phyloP scores from a whole-genome alignment of 2,329 filamentous ascomycete genomes.

The Calcarisporium arbuscula region DNA sequence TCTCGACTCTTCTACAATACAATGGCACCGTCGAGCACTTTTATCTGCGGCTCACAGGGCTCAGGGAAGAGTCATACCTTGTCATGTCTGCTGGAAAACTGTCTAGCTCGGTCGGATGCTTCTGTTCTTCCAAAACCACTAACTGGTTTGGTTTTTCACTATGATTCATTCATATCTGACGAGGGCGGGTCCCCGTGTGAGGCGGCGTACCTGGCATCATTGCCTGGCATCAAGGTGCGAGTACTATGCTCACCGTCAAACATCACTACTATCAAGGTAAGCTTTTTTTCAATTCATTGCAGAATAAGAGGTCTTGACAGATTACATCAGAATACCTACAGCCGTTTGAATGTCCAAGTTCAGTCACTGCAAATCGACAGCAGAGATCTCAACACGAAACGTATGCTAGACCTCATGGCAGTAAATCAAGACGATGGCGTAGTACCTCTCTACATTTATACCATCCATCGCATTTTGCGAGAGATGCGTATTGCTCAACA shows the following conservation, averaged over 20 bases:
- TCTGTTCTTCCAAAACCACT: slow-evolving; percentile 45
- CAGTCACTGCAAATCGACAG: slow-evolving; percentile 45
- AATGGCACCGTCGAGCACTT: slow-evolving; percentile 47
- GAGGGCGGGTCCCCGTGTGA: slow-evolving; percentile 48
- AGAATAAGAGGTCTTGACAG: too few species aligned
- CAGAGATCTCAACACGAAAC: slow-evolving; percentile 46
- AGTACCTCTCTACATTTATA: slow-evolving; percentile 52
- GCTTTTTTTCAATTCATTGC: too few species aligned
- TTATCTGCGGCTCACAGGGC: slow-evolving; percentile 60
- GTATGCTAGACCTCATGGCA: slow-evolving; percentile 56
- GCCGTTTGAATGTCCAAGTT: slow-evolving; percentile 37
- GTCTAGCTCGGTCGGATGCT: slow-evolving; percentile 37
- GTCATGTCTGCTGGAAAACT: slow-evolving; percentile 51
- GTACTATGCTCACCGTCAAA: slow-evolving; percentile 52
- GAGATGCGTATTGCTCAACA: slow-evolving; percentile 46
- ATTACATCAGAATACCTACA: slow-evolving; percentile 31
- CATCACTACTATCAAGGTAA: slow-evolving; percentile 30
- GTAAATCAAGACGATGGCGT: slow-evolving; percentile 29
- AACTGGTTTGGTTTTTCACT: slow-evolving; percentile 59
- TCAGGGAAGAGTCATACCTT: slow-evolving; percentile 59
- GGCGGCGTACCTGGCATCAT: slow-evolving; percentile 47
- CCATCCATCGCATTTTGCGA: slow-evolving; percentile 48
- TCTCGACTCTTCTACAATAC: slow-evolving; percentile 39
- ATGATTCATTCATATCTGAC: slow-evolving; percentile 49
- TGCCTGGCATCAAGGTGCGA: slow-evolving; percentile 36